A percentile compares a stretch with the other conserved stretches of the same genome.
Evolutionary conservation across 192 early-diverging fungal species (phyloP).

Genomic region (Rhizophagus sp.): DNA sequence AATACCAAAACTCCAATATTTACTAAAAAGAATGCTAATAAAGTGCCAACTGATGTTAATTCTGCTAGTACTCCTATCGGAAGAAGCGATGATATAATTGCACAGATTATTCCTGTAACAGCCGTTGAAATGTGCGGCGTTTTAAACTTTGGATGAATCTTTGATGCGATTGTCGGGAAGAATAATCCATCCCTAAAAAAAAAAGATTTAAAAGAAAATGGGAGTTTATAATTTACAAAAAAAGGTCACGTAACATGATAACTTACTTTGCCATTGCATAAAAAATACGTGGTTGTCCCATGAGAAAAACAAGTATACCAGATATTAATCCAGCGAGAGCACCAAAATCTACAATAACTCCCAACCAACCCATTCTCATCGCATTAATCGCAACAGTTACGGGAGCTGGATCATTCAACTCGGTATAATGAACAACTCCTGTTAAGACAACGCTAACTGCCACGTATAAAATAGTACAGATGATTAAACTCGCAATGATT

Average conservation of each 20-base stretch:
- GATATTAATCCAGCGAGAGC: slow-evolving; percentile 77
- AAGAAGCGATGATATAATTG: slow-evolving; percentile 68
- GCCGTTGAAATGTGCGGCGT: slow-evolving; percentile 78
- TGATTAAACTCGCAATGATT: slow-evolving; percentile 71
- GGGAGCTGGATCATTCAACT: slow-evolving; percentile 55
- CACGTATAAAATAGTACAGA: not conserved
- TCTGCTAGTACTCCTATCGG: slow-evolving; percentile 84
- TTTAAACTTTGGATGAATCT: slow-evolving; percentile 69
- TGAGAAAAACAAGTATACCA: slow-evolving; percentile 73
- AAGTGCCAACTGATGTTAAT: slow-evolving; percentile 83
- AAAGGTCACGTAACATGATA: not conserved
- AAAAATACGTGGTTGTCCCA: slow-evolving; percentile 88
- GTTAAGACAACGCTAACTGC: slow-evolving; percentile 60
- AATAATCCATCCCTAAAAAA: slow-evolving; percentile 63
- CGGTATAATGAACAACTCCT: slow-evolving; percentile 69
- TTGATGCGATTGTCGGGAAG: slow-evolving; percentile 68
- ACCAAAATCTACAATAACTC: slow-evolving; percentile 74
- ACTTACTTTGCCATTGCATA: slow-evolving; percentile 72
- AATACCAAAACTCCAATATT: slow-evolving; percentile 74
- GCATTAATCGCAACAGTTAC: slow-evolving; percentile 49
- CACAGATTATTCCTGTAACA: slow-evolving; percentile 63
- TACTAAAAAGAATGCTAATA: slow-evolving; percentile 84
- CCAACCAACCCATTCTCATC: slow-evolving; percentile 64
- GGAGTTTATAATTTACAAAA: too few relatives aligned
- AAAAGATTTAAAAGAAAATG: not conserved